Conservation (phyloP, 345 rosid species). For the Dipteronia dyeriana region DNA sequence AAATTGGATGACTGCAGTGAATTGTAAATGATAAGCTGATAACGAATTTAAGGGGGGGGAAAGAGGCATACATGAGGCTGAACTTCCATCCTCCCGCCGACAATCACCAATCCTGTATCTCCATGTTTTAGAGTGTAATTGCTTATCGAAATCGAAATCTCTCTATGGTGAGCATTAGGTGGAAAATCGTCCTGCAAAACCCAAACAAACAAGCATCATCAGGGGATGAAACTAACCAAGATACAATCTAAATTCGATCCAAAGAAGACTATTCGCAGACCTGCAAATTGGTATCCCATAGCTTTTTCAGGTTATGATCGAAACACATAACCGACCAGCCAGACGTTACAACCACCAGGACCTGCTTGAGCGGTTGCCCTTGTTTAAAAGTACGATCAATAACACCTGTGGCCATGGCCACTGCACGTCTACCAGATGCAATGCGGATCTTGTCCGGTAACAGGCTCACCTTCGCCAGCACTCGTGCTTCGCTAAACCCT, state of each 20-base stretch:
- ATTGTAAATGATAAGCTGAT: not conserved
- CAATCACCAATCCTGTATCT: slow-evolving; percentile 79
- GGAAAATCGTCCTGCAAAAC: slow-evolving; percentile 84
- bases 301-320: slow-evolving; percentile 92
- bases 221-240: not conserved
- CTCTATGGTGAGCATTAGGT: slow-evolving; percentile 86
- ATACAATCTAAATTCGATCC: slow-evolving; percentile 1
- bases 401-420: slow-evolving; percentile 95
- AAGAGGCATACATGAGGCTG: slow-evolving; percentile 76
- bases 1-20: not conserved
- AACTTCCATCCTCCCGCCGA: slow-evolving; percentile 97
- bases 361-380: slow-evolving; percentile 88
- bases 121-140: slow-evolving; percentile 90
- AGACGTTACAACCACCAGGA: slow-evolving; percentile 92
- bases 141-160: slow-evolving; percentile 74
- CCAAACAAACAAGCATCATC: slow-evolving; percentile 16
- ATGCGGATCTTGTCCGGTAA: slow-evolving; percentile 90
- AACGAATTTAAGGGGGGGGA: not conserved
- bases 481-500: slow-evolving; percentile 87
- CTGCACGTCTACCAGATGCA: slow-evolving; percentile 81
- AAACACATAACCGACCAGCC: slow-evolving; percentile 97
- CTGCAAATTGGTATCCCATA: slow-evolving; percentile 95
- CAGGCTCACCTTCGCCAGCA: slow-evolving; percentile 58
- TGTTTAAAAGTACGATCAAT: slow-evolving; percentile 63
- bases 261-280: slow-evolving; percentile 30